Evolutionary conservation across 768 basidiomycete species (phyloP), one percentile per base, ranked within the genome.

Genomic region (Rhodotorula kratochvilovae): DNA sequence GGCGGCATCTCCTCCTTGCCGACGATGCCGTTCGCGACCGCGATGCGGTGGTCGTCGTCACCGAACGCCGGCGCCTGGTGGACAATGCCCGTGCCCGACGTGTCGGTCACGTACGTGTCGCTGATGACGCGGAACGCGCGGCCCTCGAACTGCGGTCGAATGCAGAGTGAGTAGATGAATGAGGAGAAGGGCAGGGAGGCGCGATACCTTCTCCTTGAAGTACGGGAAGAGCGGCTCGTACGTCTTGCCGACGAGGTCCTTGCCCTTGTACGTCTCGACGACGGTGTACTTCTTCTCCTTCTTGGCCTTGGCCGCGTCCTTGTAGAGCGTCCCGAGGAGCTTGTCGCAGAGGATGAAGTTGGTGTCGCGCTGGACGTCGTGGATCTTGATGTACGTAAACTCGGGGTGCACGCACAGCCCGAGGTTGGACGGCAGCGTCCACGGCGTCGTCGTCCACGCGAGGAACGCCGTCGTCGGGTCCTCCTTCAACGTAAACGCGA

Each of bases 391-490:
- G 80, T 99, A 99, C 42, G 87, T 92, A 79, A 89, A 92, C 74
- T 94, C 91, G 29, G 96, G 96, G 81, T 99, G 91, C 13, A 97
- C 95, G 77, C 96, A 98, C 61, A 99, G 85, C 0, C 86, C 92
- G 42, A 99, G 84, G 81, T 99, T 99, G 56, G 92, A 93, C 2
- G 95, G 96, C 10, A 98, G 84, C 0, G 96, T 98, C 93, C 94
- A 99, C 0, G 96, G 96, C 0, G 96, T 99, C 27, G 96, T 99
- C 27, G 96, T 99, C 96, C 96, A 99, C 7, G 95, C 95, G 39
- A 99, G 82, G 29, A 99, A 82, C 3, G 90, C 88, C 27, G 94
- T 97, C 64, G 82, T 85, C 3, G 92, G 91, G 78, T 99, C 96
- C 73, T 96, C 92, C 31, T 95, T 90, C 35, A 98, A 86, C 19